A percentile compares a stretch with the other conserved stretches of the same genome.
phyloP scores from a whole-genome alignment of 2,329 filamentous ascomycete species.

The Calonectria honghensis region DNA sequence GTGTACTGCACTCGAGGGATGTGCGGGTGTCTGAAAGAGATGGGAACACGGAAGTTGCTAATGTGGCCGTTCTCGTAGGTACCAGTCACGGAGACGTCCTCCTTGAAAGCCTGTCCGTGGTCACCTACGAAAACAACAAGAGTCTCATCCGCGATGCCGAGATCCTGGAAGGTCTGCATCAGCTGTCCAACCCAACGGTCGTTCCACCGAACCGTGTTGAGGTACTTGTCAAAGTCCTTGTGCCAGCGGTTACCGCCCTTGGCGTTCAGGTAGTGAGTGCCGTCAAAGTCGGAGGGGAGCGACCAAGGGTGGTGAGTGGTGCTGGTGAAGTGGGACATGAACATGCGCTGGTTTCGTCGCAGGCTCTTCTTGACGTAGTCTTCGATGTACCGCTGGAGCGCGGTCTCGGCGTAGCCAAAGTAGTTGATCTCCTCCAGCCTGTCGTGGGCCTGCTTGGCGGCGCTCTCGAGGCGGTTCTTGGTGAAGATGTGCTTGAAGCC shows the following conservation, averaged over 20 bases:
- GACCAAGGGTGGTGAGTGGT: conserved; percentile 60
- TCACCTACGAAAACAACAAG: conserved; percentile 60
- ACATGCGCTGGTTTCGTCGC: conserved; percentile 58
- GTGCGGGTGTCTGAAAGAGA: conserved; percentile 58
- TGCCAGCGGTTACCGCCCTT: conserved; percentile 53
- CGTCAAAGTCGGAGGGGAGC: conserved; percentile 47
- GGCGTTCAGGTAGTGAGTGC: conserved; percentile 43
- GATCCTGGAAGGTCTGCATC: conserved; percentile 58
- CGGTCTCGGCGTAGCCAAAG: conserved; percentile 59
- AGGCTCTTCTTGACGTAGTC: conserved; percentile 56
- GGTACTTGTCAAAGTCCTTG: conserved; percentile 58
- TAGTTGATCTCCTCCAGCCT: conserved; percentile 56
- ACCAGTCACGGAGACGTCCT: conserved; percentile 56
- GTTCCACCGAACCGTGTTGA: conserved; percentile 59
- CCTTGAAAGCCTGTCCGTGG: conserved; percentile 60
- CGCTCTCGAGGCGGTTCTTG: conserved; percentile 53
- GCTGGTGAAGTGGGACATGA: conserved; percentile 61
- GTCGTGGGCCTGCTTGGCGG: conserved; percentile 39
- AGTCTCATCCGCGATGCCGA: conserved; percentile 59
- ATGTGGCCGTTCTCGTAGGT: conserved; percentile 59
- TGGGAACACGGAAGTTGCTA: conserved; percentile 58
- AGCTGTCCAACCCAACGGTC: conserved; percentile 59
- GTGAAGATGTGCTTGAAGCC: conserved; percentile 58
- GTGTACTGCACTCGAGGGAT: conserved; percentile 57
- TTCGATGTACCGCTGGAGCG: conserved; percentile 56